phyloP scores from a whole-genome alignment of 2,329 filamentous ascomycete genomes.

The Phaeomoniella chlamydospora region DNA sequence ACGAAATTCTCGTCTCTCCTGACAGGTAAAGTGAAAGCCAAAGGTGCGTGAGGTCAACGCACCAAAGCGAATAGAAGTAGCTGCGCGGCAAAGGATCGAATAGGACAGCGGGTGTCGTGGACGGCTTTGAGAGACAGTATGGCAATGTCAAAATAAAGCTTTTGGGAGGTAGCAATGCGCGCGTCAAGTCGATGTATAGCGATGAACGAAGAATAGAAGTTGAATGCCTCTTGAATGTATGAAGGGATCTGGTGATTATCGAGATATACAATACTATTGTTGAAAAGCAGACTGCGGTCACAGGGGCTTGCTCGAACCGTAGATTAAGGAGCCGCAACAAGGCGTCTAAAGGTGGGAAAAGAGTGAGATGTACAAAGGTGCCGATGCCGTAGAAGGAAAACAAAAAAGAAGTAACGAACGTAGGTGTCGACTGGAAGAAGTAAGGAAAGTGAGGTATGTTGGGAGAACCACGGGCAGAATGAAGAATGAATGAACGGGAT shows the following conservation, averaged over 20 bases:
- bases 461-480: neutral
- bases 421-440: conserved; percentile 27
- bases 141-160: too few species aligned
- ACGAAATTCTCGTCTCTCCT: too few species aligned
- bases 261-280: too few species aligned
- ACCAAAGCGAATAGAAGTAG: too few species aligned
- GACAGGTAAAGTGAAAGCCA: too few species aligned
- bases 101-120: too few species aligned
- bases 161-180: neutral
- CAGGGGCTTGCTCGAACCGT: too few species aligned
- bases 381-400: neutral
- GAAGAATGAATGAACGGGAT: conserved; percentile 7
- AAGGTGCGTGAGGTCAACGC: too few species aligned
- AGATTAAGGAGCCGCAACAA: neutral
- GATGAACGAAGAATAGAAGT: neutral
- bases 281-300: neutral
- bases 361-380: neutral
- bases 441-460: neutral
- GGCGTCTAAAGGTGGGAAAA: neutral
- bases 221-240: neutral
- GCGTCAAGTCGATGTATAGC: neutral
- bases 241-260: neutral
- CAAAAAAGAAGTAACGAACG: conserved; percentile 35
- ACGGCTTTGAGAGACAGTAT: too few species aligned
- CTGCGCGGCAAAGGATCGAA: too few species aligned